phyloP scores from a whole-genome alignment of 2,329 filamentous ascomycete genomes.

The Cercospora nicotianae region DNA sequence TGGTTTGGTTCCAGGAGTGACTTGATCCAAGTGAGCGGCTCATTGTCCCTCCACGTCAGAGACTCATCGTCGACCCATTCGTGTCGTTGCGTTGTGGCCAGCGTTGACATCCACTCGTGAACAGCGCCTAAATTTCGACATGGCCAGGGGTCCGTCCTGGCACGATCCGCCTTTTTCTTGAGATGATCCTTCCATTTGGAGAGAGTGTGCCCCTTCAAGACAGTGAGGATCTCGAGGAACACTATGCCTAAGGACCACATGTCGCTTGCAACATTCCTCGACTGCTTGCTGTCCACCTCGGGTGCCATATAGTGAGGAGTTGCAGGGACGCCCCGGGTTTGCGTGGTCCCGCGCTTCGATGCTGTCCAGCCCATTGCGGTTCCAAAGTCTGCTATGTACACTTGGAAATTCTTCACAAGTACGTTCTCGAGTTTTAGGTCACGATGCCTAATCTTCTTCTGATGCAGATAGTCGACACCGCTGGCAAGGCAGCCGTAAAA shows the following conservation, averaged over 20 bases:
- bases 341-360: neutral
- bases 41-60: neutral
- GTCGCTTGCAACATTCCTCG: neutral
- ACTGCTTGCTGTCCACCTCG: neutral
- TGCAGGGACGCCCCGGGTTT: neutral
- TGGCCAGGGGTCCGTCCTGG: neutral
- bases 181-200: neutral
- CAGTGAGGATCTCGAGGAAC: neutral
- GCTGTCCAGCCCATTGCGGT: neutral
- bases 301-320: neutral
- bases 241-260: neutral
- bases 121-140: neutral
- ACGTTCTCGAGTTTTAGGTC: neutral
- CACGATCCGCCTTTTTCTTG: neutral
- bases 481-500: neutral
- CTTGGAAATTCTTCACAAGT: neutral
- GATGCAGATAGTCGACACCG: neutral
- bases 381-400: neutral
- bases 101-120: neutral
- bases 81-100: neutral
- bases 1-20: neutral
- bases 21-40: neutral
- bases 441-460: neutral
- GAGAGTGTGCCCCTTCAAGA: neutral
- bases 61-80: neutral